These are phyloP conservation scores for Sporothrix variecibatus DNA, from an alignment of 2,329 filamentous ascomycete genomes.

Conservation along the genomic window DNA sequence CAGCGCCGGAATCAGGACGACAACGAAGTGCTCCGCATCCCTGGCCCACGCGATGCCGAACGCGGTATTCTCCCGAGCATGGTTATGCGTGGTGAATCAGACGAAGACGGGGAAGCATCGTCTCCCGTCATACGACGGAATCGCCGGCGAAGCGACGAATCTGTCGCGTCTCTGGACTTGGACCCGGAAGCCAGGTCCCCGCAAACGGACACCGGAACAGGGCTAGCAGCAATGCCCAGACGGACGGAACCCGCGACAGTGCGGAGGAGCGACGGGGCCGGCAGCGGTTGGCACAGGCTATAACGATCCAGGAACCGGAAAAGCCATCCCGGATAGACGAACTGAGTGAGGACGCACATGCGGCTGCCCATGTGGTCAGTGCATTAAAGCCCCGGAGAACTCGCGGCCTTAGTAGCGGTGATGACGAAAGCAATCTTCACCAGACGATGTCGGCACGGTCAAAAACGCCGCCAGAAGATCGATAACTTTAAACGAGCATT, in stretches of 20 bases:
- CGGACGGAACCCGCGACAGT: slow-evolving; percentile 9
- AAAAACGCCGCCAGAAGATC: slow-evolving; percentile 52
- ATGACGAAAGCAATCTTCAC: slow-evolving; percentile 31
- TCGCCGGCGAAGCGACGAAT: slow-evolving; percentile 33
- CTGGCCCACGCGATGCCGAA: slow-evolving; percentile 88
- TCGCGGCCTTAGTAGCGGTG: background rate
- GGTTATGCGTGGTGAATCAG: slow-evolving; percentile 42
- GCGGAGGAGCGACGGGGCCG: background rate
- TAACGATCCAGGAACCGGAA: slow-evolving; percentile 68
- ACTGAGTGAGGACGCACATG: slow-evolving; percentile 46
- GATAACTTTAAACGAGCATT: slow-evolving; percentile 60
- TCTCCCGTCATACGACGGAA: background rate
- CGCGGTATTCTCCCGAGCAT: slow-evolving; percentile 70
- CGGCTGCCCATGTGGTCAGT: slow-evolving; percentile 44
- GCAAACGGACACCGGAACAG: background rate
- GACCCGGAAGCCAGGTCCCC: slow-evolving; percentile 22
- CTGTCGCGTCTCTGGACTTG: slow-evolving; percentile 36
- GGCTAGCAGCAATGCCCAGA: background rate
- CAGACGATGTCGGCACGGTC: slow-evolving; percentile 31
- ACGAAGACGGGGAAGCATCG: slow-evolving; percentile 40
- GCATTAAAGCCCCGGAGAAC: slow-evolving; percentile 43
- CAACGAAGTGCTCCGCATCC: slow-evolving; percentile 73
- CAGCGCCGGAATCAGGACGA: slow-evolving; percentile 71
- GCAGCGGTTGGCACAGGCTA: slow-evolving; percentile 49
- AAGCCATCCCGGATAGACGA: slow-evolving; percentile 46